Base-by-base conservation (phyloP, 1,284 basidiomycete genomes). In the Puccinia polysora region DNA sequence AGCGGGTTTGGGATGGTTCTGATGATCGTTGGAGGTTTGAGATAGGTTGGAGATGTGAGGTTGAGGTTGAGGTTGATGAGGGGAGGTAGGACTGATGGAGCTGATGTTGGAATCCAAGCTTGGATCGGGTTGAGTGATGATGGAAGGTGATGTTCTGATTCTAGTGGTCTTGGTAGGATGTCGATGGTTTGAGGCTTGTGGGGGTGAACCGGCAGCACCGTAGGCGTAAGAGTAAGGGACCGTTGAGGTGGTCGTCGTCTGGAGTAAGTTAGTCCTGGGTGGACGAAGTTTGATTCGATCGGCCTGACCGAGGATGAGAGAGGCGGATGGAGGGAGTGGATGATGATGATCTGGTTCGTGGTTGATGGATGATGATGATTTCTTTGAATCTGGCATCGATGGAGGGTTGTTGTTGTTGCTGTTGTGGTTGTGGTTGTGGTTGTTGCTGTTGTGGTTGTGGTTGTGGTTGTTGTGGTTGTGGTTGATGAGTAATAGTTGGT, bases 211-310 rank as follows among this genome's bases (percentile, higher is more conserved):
- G 15, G 67, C 55, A 15, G 67, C 67, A 15, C 67, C 67, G 49
- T 69, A 69, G 43, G 67, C 67, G 55, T 69, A 69, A 43, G 36
- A 45, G 30, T 45, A 40, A 1, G 65, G 65, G 10, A 69, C 55
- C 15, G 40, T 34, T 25, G 38, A 47, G 43, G 45, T 38, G 20
- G 43, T 47, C 38, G 47, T 60, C 18, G 58, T 20, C 3, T n/a
- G n/a, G n/a, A 43, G 32, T 14, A 49, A 14, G 45, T n/a, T 59
- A 5, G 58, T 30, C 1, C 45, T 7, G 14, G 68, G 59, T 32
- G 55, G 47, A 8, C 50, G 58, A 4, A 59, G 68, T 32, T 71
- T 50, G 25, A 62, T 47, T 23, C 55, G 50, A 14, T 30, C 10
- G 23, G 68, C 43, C 23, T 71, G 58, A 10, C 58, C 47, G 7